phyloP scores from a whole-genome alignment of 805 yeast genomes.

The Metschnikowia gruessii region DNA sequence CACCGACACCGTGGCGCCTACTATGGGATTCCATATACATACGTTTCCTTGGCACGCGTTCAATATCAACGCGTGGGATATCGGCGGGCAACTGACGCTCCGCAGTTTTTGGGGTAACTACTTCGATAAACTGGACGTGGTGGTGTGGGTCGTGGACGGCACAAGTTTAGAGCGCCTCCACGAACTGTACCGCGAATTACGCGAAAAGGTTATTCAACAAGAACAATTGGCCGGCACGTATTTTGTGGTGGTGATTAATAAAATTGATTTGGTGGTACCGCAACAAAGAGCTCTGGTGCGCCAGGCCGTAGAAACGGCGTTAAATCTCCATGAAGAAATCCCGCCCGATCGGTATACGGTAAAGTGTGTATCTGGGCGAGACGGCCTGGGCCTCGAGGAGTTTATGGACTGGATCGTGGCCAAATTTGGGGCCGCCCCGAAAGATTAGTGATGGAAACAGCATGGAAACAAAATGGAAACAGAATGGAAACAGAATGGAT shows the following conservation, averaged over 20 bases:
- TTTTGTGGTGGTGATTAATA: constrained; percentile 69
- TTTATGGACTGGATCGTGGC: constrained; percentile 20
- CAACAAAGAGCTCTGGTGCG: constrained; percentile 20
- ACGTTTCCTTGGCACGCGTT: constrained; percentile 46
- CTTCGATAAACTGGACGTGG: constrained; percentile 70
- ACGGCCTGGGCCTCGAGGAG: constrained; percentile 30
- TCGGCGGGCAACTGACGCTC: constrained; percentile 61
- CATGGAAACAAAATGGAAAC: neutral
- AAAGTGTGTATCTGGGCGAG: constrained; percentile 33
- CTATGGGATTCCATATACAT: constrained; percentile 84
- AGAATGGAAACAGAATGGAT: too few relatives aligned
- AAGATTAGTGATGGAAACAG: neutral
- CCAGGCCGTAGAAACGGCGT: constrained; percentile 9
- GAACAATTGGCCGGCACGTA: constrained; percentile 69
- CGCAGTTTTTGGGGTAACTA: constrained; percentile 70
- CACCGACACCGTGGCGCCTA: constrained; percentile 65
- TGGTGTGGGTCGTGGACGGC: constrained; percentile 86
- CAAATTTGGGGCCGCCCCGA: neutral
- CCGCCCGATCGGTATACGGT: constrained; percentile 28
- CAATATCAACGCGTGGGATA: constrained; percentile 73
- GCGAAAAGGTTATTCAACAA: constrained; percentile 54
- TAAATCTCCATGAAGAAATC: constrained; percentile 13
- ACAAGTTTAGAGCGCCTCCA: constrained; percentile 54
- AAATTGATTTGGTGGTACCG: constrained; percentile 55
- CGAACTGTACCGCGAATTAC: constrained; percentile 67